Conservation (phyloP, 1,284 basidiomycete genomes). For the Leccinum holopus region DNA sequence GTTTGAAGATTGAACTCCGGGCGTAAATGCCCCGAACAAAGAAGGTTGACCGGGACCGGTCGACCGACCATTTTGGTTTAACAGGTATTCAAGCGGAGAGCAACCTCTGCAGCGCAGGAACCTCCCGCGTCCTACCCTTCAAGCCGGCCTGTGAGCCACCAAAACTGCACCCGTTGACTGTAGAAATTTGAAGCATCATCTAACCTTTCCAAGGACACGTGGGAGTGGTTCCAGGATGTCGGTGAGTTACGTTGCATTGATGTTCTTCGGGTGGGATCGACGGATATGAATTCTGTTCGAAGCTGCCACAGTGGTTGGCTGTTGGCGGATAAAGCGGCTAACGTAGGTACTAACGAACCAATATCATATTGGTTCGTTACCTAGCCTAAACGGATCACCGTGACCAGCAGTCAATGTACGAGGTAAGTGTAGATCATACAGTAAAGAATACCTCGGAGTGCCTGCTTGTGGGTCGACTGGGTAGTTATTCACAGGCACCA, state of each 20-base stretch:
- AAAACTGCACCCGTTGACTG: neutral
- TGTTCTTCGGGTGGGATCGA: neutral
- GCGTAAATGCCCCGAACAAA: neutral
- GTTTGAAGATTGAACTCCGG: neutral
- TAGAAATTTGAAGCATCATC: neutral
- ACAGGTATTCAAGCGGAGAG: neutral
- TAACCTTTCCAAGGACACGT: neutral
- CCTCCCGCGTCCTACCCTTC: neutral
- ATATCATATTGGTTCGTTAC: neutral
- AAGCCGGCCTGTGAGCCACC: neutral
- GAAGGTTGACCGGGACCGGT: neutral
- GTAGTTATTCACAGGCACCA: neutral
- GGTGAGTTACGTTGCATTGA: neutral
- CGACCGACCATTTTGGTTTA: neutral
- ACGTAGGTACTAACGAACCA: neutral
- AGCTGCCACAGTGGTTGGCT: neutral
- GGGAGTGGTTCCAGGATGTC: neutral
- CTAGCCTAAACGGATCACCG: neutral
- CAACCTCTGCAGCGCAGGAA: neutral
- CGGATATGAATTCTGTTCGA: neutral
- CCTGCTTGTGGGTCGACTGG: neutral
- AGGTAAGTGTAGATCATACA: neutral
- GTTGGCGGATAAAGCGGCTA: neutral
- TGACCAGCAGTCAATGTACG: neutral
- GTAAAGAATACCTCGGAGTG: neutral